Evolutionary conservation across 73 alveolate genomes (phyloP), one percentile per base, ranked within the genome.

Genomic region (Paramecium sonneborni): DNA sequence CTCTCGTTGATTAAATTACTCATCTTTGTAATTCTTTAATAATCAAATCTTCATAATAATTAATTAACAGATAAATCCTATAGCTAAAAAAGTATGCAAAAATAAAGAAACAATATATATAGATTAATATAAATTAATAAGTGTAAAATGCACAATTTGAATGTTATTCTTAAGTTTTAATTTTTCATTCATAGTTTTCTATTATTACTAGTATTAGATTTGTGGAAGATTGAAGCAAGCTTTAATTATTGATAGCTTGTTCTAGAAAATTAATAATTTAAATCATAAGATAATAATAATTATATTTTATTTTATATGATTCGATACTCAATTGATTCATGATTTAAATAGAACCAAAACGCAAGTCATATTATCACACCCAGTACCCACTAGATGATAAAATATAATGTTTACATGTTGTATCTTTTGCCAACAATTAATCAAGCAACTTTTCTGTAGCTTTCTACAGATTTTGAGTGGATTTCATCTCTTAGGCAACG

Each of bases 351-450:
- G 62, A 23, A 96, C 94, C 37, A 96, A 85, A 43, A 96, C 89
- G 34, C 94, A 85, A 55, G 98, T 95, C 98, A 95, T 96, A 85
- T 96, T 96, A 93, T 96, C 99, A 76, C 98, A 96, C 1, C 99
- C 99, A 35, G 93, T 95, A 70, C 96, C 98, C 57, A 92, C 95
- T 37, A 92, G 34, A 5, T 52, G 9, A 12, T 37, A 56, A 5
- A 39, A 1, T 0, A 23, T 2, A 12, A 62, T 30, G 7, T 62
- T 62, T 62, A 62, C 84, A 57, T 57, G 86, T 18, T 8, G 86
- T 46, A 76, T 95, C 98, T 26, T 85, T 44, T 8, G 98, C 98
- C 46, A 95, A 85, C 89, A 95, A 92, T 37, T 93, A 87, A 58
- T 96, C 98, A 58, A 96, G 85, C 93, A 95, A 85, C 48, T 94